phyloP scores from a whole-genome alignment of 257 asterid genomes.

The Forsythia suspensa region DNA sequence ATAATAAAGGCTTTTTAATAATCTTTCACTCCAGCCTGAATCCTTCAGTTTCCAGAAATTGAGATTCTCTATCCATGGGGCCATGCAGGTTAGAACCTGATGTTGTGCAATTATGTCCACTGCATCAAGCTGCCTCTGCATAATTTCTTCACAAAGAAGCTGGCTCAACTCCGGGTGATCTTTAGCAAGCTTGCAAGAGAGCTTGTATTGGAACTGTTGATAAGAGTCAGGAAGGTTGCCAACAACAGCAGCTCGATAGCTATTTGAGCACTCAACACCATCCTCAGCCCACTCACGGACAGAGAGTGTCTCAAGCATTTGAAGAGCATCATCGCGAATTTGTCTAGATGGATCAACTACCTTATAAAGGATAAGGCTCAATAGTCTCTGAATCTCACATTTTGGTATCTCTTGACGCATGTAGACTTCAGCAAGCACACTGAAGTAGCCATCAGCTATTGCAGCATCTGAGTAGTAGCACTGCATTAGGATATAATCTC shows the following conservation, averaged over 20 bases:
- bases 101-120: constrained; percentile 99
- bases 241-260: constrained; percentile 97
- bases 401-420: constrained; percentile 99
- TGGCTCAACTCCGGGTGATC: constrained; percentile 99
- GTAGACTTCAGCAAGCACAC: constrained; percentile 99
- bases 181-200: constrained; percentile 98
- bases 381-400: constrained; percentile 95
- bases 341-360: constrained; percentile 99
- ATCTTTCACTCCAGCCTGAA: constrained; percentile 97
- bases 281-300: constrained; percentile 99
- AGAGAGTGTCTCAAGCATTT: constrained; percentile 99
- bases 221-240: constrained; percentile 99
- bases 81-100: constrained; percentile 99
- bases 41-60: constrained; percentile 98
- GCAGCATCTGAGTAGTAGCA: constrained; percentile 98
- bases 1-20: constrained; percentile 89
- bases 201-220: constrained; percentile 97
- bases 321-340: constrained; percentile 99
- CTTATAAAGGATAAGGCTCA: constrained; percentile 96
- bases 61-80: constrained; percentile 99
- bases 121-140: constrained; percentile 99
- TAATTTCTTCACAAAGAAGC: constrained; percentile 96
- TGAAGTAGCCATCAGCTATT: constrained; percentile 98
- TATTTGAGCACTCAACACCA: constrained; percentile 82
- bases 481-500: constrained; percentile 40